Base-by-base conservation (phyloP, 2,329 filamentous ascomycete genomes). In the Sporothrix pallida region DNA sequence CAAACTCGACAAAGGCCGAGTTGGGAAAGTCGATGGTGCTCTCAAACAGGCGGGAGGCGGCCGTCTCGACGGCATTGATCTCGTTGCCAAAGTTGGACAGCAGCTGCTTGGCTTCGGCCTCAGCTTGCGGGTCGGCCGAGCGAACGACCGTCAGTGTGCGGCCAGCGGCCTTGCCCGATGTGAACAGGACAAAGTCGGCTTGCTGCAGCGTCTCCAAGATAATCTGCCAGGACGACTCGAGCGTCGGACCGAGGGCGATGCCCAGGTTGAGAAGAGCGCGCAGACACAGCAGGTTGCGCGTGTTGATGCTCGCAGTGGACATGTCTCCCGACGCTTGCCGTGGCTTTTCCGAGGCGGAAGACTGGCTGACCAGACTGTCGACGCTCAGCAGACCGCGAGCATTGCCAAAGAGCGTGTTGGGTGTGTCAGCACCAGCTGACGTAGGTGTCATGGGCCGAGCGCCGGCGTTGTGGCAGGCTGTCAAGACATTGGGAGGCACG, bases 201-300 rank as follows among this genome's bases (percentile, higher is more conserved):
- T 98, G 93, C 79, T 98, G 94, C 8, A 99, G 84, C 0, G 95
- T 97, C 79, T 97, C 95, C 1, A 99, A 87, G 17, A 99, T 86
- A 74, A 99, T 98, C 1, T 90, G 91, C 93, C 97, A 99, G 0
- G 95, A 93, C 15, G 88, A 86, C 50, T 92, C 91, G 0, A 99
- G 86, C 0, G 94, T 97, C 2, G 96, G 94, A 0, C 96, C 96
- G 0, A 99, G 84, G 2, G 96, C 96, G 78, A 98, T 99, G 1
- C 96, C 96, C 3, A 99, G 84, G 78, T 99, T 99, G n/a, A 99
- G 84, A 17, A 99, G 86, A 44, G 96, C 96, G 78, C 97, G 87
- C 60, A 99, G 84, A 78, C 96, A 99, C 1, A 98, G 85, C 3
- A 99, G 84, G 79, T 99, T 98, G 8, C 96, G 89, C 2, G 94